Conservation (phyloP, 225 moss, liverwort and hornwort genomes). For the Polytrichum commune region DNA sequence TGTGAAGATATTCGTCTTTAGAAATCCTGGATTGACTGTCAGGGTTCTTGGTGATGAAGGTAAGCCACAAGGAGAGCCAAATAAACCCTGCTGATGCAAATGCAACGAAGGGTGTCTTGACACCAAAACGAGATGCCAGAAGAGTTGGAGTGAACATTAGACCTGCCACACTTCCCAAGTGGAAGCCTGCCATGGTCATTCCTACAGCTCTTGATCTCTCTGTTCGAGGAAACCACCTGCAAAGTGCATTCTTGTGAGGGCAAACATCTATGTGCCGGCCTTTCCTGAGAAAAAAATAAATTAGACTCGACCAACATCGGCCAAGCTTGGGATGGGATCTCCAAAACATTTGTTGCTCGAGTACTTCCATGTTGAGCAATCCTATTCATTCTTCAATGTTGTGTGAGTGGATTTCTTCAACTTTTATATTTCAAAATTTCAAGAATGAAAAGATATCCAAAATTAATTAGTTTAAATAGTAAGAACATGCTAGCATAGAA, state of each 20-base stretch:
- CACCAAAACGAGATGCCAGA: constrained; percentile 46
- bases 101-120: constrained; percentile 64
- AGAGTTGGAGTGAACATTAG: constrained; percentile 58
- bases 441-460: too few relatives aligned
- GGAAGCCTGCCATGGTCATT: constrained; percentile 85
- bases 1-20: constrained; percentile 49
- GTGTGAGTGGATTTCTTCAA: too few relatives aligned
- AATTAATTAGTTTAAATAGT: too few relatives aligned
- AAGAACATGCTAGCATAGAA: too few relatives aligned
- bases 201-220: constrained; percentile 81
- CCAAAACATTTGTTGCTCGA: too few relatives aligned
- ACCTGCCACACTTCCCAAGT: constrained; percentile 76
- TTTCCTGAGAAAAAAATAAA: neutral
- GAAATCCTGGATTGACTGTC: constrained; percentile 44
- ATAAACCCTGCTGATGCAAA: constrained; percentile 64
- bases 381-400: too few relatives aligned
- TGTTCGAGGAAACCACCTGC: constrained; percentile 81
- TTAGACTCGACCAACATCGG: too few relatives aligned
- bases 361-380: too few relatives aligned
- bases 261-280: neutral
- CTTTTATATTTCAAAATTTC: too few relatives aligned
- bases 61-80: constrained; percentile 64
- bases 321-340: too few relatives aligned
- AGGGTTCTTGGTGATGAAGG: constrained; percentile 43
- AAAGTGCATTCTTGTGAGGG: neutral